Conservation (phyloP, 2,329 filamentous ascomycete genomes). For the Sphaerulina populicola region DNA sequence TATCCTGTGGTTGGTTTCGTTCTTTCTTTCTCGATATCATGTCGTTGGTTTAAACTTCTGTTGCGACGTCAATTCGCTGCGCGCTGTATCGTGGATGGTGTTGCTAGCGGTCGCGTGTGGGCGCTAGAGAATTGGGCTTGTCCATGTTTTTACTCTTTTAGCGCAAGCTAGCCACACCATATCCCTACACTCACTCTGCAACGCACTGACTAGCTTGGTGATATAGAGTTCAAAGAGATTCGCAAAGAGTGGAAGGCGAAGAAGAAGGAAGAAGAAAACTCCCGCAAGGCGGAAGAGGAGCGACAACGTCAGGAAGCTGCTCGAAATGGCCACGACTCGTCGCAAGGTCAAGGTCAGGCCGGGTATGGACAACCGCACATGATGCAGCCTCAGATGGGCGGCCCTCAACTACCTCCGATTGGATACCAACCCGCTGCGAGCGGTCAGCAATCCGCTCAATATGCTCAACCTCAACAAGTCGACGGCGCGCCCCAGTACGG, state of each 20-base stretch:
- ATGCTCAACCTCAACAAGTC: constrained; percentile 39
- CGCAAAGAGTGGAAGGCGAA: constrained; percentile 98
- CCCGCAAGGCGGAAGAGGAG: constrained; percentile 84
- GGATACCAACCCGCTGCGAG: constrained; percentile 44
- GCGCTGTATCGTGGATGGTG: constrained; percentile 14
- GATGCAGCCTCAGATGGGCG: constrained; percentile 41
- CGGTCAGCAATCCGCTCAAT: constrained; percentile 39
- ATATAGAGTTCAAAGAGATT: constrained; percentile 93
- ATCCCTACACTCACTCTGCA: constrained; percentile 20
- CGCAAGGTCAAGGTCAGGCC: constrained; percentile 42
- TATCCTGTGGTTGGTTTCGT: no score
- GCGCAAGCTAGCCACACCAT: constrained; percentile 27
- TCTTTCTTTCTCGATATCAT: neutral
- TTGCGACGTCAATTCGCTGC: constrained; percentile 8
- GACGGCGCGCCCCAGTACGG: constrained; percentile 45
- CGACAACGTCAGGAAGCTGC: constrained; percentile 60
- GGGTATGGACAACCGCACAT: constrained; percentile 39
- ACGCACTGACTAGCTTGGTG: constrained; percentile 33
- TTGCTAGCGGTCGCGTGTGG: constrained; percentile 23
- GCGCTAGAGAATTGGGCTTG: constrained; percentile 26
- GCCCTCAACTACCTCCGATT: constrained; percentile 45
- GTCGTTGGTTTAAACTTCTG: constrained; percentile 16
- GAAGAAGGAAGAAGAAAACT: constrained; percentile 95
- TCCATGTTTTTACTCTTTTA: constrained; percentile 25
- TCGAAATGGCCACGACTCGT: constrained; percentile 47